Conservation (phyloP, 2,329 filamentous ascomycete genomes). For the Gliomastix tumulicola region DNA sequence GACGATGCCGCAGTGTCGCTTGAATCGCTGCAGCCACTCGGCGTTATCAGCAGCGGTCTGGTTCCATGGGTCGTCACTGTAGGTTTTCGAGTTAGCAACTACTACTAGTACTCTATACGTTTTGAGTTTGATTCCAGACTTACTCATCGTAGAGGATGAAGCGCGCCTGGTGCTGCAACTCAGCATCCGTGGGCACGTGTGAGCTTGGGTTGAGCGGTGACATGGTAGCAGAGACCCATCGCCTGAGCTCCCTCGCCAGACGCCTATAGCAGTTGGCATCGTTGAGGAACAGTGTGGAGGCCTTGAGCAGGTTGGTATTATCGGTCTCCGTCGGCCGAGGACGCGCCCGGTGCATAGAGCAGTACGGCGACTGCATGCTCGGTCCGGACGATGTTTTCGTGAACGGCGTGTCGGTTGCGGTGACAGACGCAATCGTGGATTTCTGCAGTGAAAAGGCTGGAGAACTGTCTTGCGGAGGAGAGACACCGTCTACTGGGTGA, state of each 20-base stretch:
- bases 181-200: slow-evolving; percentile 53
- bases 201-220: slow-evolving; percentile 53
- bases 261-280: slow-evolving; percentile 55
- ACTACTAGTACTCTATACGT: background rate
- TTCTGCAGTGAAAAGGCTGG: slow-evolving; percentile 1
- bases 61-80: slow-evolving; percentile 57
- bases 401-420: background rate
- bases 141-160: slow-evolving; percentile 58
- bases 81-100: slow-evolving; percentile 9
- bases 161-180: slow-evolving; percentile 56
- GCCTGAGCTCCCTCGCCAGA: slow-evolving; percentile 43
- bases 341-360: too few relatives aligned
- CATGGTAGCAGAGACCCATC: slow-evolving; percentile 45
- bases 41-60: slow-evolving; percentile 56
- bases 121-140: slow-evolving; percentile 16
- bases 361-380: background rate
- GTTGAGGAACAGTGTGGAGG: slow-evolving; percentile 38
- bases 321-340: too few relatives aligned
- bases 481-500: slow-evolving; percentile 20
- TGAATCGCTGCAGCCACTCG: slow-evolving; percentile 58
- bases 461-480: background rate
- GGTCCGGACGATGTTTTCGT: background rate
- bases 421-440: slow-evolving; percentile 3
- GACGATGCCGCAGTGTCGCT: slow-evolving; percentile 47
- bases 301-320: background rate